A percentile compares a stretch with the other conserved stretches of the same genome.
Conservation (phyloP, 2,329 filamentous ascomycete species). For the Graphilbum sp. region DNA sequence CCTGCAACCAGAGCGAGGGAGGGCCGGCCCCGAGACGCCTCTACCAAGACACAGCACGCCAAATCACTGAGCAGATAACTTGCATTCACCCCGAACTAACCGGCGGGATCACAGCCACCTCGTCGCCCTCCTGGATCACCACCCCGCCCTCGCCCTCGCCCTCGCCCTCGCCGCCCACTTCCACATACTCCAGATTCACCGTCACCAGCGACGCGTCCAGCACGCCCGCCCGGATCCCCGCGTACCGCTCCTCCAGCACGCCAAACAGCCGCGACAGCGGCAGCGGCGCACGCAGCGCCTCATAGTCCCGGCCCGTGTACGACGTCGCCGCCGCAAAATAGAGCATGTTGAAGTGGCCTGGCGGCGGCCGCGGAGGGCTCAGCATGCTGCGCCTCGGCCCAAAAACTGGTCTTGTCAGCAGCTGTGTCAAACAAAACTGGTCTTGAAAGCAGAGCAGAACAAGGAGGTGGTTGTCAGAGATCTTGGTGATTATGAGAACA, state of each 20-base stretch:
- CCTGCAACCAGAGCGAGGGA: no score
- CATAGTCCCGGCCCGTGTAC: conserved; percentile 51
- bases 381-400: conserved; percentile 12
- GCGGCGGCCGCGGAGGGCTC: conserved; percentile 28
- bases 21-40: no score
- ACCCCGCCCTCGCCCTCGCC: conserved; percentile 16
- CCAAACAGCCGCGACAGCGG: conserved; percentile 45
- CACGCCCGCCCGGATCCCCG: conserved; percentile 51
- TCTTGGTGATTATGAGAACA: conserved; percentile 48
- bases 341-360: conserved; percentile 59
- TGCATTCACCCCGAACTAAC: conserved; percentile 62
- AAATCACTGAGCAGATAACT: no score
- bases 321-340: conserved; percentile 68
- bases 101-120: conserved; percentile 76
- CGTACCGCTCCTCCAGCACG: conserved; percentile 52
- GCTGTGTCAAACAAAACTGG: no score
- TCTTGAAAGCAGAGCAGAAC: no score
- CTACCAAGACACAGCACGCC: no score
- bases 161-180: conserved; percentile 30
- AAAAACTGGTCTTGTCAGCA: no score
- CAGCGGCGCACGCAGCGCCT: conserved; percentile 50
- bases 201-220: conserved; percentile 61
- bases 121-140: conserved; percentile 55
- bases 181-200: conserved; percentile 67
- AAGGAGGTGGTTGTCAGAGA: conserved; percentile 37